Evolutionary conservation across 345 rosid species (phyloP), one percentile per base, ranked within the genome.

Genomic region (Eucalyptus erythrocorys): DNA sequence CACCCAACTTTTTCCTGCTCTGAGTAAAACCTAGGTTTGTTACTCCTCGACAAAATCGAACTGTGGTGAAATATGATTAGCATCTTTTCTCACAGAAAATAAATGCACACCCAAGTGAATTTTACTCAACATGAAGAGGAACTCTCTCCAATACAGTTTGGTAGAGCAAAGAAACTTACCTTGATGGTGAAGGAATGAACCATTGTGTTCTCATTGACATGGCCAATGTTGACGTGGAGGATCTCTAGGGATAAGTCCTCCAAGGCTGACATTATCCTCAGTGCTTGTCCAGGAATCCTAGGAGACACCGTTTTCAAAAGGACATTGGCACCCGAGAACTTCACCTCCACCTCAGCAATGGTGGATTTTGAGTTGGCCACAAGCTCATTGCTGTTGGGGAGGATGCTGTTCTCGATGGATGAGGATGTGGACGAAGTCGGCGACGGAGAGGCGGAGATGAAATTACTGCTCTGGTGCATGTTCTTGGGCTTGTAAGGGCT

Each of bases 161-260:
- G 47, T 76, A 13, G 84, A 40, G 16, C 19, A 37, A 86, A 71
- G 42, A 37, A 21, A 48, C 45, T 87, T 95, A 98, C 99, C 99
- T 98, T 97, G 93, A 98, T 96, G 79, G 99, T 98, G 94, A 98
- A 98, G 93, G 98, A 95, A 89, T 95, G 94, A 88, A 94, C 88
- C 85, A 88, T 94, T 93, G 96, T 92, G 94, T 96, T 91, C 87
- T 96, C 99, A 50, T 98, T 98, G 55, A 94, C 90, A 21, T 95
- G 92, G 89, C 84, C 94, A 90, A 98, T 91, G 92, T 88, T 94
- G 55, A 95, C 94, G 26, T 95, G 91, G 51, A 98, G 96, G 57
- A 96, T 98, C 93, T 97, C 98, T 34, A 98, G 95, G 7, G 97
- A 91, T 26, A 98, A 93, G 86, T 97, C 95, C 87, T 97, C 96